Evolutionary conservation across 1,284 basidiomycete genomes (phyloP).

Genomic region (Papiliotrema fonsecae): DNA sequence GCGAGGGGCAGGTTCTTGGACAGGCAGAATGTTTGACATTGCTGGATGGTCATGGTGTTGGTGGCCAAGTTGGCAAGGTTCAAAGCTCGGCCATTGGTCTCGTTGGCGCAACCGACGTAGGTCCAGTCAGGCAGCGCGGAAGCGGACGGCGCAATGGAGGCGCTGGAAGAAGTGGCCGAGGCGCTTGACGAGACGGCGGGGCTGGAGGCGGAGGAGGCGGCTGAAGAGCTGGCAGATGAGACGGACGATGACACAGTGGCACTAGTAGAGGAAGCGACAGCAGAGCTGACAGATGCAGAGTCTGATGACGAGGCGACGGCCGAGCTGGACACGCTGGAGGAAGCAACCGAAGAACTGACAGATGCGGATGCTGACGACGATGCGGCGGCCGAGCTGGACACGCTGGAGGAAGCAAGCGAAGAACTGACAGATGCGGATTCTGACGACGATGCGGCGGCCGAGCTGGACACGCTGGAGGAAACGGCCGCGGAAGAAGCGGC

Average conservation of each 20-base stretch:
- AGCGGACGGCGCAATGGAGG: constrained; percentile 6
- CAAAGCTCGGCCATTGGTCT: constrained; percentile 11
- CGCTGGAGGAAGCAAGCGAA: not conserved
- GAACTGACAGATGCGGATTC: not conserved
- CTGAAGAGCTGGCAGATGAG: not conserved
- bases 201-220: constrained; percentile 2
- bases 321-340: constrained; percentile 4
- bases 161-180: constrained; percentile 1
- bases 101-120: constrained; percentile 22
- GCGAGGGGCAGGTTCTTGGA: not conserved
- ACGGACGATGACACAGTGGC: not conserved
- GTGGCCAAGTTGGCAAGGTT: constrained; percentile 2
- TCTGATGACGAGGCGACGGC: not conserved
- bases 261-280: not conserved
- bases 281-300: not conserved
- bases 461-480: not conserved
- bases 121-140: constrained; percentile 10
- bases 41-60: constrained; percentile 10
- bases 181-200: not conserved
- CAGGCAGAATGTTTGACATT: constrained; percentile 10
- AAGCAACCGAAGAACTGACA: constrained; percentile 5
- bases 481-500: not conserved
- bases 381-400: not conserved
- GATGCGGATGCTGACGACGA: constrained; percentile 5
- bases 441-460: constrained; percentile 6